Evolutionary conservation across 2,329 filamentous ascomycete species (phyloP).

Genomic region (Fusarium compactum): DNA sequence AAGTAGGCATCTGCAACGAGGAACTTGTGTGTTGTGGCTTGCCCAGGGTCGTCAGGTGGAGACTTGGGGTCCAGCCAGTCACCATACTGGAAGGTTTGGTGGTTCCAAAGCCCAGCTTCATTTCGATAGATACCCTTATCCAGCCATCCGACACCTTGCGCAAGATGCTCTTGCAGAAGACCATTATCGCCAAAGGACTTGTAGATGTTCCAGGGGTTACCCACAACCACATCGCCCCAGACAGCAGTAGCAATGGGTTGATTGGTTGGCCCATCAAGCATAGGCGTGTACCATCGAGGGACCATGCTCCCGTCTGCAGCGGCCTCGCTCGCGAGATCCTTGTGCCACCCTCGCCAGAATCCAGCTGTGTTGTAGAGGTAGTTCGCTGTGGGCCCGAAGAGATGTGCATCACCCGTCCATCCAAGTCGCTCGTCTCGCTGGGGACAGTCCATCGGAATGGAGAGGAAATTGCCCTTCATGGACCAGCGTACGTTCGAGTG

Average conservation of each 20-base stretch:
- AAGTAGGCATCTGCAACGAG: conserved; percentile 62
- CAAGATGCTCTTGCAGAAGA: background rate
- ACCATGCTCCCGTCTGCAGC: background rate
- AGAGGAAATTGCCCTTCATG: conserved; percentile 70
- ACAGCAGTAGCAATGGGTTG: background rate
- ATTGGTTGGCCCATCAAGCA: background rate
- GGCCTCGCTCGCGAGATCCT: conserved; percentile 4
- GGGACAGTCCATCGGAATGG: conserved; percentile 68
- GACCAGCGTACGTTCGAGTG: conserved; percentile 66
- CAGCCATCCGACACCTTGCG: conserved; percentile 39
- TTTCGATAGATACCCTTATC: conserved; percentile 1
- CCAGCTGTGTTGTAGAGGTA: conserved; percentile 66
- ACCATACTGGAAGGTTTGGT: conserved; percentile 51
- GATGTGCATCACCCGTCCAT: conserved; percentile 63
- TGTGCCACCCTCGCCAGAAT: conserved; percentile 52
- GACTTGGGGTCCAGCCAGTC: conserved; percentile 61
- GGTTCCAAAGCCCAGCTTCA: conserved; percentile 49
- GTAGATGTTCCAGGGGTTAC: conserved; percentile 31
- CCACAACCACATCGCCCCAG: conserved; percentile 33
- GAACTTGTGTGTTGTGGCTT: conserved; percentile 53
- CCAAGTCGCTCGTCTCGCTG: conserved; percentile 66
- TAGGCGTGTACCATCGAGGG: background rate
- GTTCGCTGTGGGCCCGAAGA: conserved; percentile 63
- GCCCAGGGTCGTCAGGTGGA: conserved; percentile 53
- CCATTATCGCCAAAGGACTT: conserved; percentile 9